Evolutionary conservation across 805 yeast genomes (phyloP), one percentile per base, ranked within the genome.

Genomic region (Myxozyma melibiosi): DNA sequence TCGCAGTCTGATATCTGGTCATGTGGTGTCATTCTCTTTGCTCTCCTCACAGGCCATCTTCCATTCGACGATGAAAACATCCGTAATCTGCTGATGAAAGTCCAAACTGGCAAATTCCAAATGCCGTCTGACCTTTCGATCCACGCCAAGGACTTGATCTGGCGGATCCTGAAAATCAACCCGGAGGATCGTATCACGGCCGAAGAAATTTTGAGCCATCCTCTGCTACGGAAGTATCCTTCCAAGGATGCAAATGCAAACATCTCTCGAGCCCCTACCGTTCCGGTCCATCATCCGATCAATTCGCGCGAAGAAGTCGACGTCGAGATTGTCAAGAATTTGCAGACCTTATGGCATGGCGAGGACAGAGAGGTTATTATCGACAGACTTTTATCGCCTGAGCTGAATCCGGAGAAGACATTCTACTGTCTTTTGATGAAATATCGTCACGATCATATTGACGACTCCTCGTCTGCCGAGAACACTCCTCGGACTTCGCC

Each of bases 1-100:
- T 90, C 96, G 30, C 97, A 96, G 40, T 85, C 95, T 31, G 99
- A 94, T 73, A 91, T 94, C 53, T 94, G 99, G 99, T 91, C 89
- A 0, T 78, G 85, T 65, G 90, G 99, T 67, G 89, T 94, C 60
- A 94, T 94, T 52, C 76, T 94, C 54, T 94, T 89, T 75, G 99
- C 99, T 0, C 76, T 94, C 47, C 78, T 94, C 44, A 91, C 98
- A 0, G 99, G 98, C 38, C 92, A 94, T 71, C 76, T 94, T 57
- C 99, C 99, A 1, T 94, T 94, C 70, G 99, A 94, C 73, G 97
- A 94, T 73, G 97, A 92, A 64, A 90, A 90, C 71, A 90, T 94
- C 63, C 81, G 98, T 66, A 85, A 86, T 67, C 76, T 94, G 62
- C 77, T 94, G 48, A 75, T 90, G 65, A 94, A 94, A 70, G 99